phyloP scores from a whole-genome alignment of 352 stramenopile genomes.

The Globisporangium cederbergense region DNA sequence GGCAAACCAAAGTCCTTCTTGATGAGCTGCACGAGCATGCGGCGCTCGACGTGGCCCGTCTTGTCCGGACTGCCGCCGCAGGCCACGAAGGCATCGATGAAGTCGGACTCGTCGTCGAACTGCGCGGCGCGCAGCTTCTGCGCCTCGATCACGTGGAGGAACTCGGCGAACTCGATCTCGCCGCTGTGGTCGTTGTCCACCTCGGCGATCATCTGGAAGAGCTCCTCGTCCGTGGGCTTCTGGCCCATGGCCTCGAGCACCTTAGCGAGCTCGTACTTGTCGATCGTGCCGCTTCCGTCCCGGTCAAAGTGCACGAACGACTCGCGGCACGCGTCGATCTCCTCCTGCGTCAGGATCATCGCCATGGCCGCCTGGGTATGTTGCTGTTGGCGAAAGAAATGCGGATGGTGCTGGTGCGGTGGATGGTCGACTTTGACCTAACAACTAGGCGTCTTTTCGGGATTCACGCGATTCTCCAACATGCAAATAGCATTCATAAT shows the following conservation, averaged over 20 bases:
- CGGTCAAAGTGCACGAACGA: conserved; percentile 97
- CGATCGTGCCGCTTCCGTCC: conserved; percentile 93
- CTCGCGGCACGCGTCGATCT: conserved; percentile 95
- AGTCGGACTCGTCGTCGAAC: conserved; percentile 96
- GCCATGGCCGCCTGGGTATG: conserved; percentile 15
- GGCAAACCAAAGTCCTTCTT: conserved; percentile 95
- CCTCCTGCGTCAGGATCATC: conserved; percentile 93
- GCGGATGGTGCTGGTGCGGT: neutral
- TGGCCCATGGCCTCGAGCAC: conserved; percentile 97
- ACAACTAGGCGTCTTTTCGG: neutral
- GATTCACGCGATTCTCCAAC: neutral
- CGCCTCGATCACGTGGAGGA: conserved; percentile 96
- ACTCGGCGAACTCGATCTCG: conserved; percentile 97
- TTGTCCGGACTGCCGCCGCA: conserved; percentile 92
- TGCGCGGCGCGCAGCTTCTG: conserved; percentile 94
- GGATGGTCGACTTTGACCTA: neutral
- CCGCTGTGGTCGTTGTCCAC: conserved; percentile 93
- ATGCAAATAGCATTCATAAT: neutral
- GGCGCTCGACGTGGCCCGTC: conserved; percentile 86
- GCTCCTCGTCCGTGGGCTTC: conserved; percentile 95
- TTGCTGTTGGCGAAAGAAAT: no score
- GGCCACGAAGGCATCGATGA: conserved; percentile 96
- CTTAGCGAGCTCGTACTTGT: conserved; percentile 92
- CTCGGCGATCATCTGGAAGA: conserved; percentile 97
- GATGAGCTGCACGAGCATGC: conserved; percentile 92